Evolutionary conservation across 805 yeast species (phyloP).

Genomic region (Candida orba): DNA sequence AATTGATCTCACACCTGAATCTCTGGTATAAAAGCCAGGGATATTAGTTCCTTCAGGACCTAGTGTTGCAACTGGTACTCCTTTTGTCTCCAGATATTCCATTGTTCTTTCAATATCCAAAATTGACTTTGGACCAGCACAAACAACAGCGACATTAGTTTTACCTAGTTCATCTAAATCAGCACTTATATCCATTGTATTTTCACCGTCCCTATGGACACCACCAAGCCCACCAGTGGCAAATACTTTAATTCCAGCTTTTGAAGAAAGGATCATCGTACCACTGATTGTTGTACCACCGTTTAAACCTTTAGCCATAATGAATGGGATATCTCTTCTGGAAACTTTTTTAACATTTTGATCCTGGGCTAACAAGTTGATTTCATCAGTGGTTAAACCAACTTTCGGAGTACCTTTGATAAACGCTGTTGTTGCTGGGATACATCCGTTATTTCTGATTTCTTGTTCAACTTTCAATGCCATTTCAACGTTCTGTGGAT

Average conservation of each 20-base stretch:
- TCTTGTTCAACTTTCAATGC: conserved; percentile 59
- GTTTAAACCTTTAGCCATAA: conserved; percentile 51
- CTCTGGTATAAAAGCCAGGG: conserved; percentile 79
- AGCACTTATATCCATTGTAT: conserved; percentile 76
- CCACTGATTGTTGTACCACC: conserved; percentile 92
- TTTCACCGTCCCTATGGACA: conserved; percentile 72
- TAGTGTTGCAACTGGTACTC: conserved; percentile 73
- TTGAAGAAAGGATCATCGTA: conserved; percentile 73
- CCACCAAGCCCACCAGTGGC: conserved; percentile 96
- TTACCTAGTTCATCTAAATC: conserved; percentile 79
- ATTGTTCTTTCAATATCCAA: conserved; percentile 73
- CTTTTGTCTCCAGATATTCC: conserved; percentile 87
- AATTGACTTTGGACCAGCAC: conserved; percentile 87
- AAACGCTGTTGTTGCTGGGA: conserved; percentile 85
- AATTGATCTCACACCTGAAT: conserved; percentile 69
- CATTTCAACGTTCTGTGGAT: conserved; percentile 67
- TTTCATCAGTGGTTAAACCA: conserved; percentile 46
- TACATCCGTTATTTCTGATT: conserved; percentile 54
- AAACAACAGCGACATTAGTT: conserved; percentile 84
- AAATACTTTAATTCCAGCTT: conserved; percentile 75
- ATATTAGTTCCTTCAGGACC: conserved; percentile 46
- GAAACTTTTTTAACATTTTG: conserved; percentile 53
- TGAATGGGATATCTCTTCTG: conserved; percentile 69
- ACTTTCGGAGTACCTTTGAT: conserved; percentile 64
- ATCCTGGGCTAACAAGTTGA: conserved; percentile 37